Percentiles rank a stretch among this genome's conserved stretches.
These are phyloP conservation scores for Laetiporus sulphureus DNA, from an alignment of 1,284 basidiomycete species.

Conservation along the genomic window DNA sequence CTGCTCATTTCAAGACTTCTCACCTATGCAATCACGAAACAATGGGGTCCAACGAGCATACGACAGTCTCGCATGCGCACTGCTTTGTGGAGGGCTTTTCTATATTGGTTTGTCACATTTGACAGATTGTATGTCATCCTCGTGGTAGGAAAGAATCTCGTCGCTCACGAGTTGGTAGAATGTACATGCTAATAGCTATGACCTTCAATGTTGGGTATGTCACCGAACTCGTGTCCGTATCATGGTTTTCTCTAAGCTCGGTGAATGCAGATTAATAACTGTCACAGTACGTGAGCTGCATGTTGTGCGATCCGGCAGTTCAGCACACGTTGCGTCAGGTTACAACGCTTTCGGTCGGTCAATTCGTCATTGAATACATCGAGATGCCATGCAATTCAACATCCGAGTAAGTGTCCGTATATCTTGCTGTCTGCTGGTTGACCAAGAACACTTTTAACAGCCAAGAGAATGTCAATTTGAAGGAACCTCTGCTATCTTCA, in stretches of 20 bases:
- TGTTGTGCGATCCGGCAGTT: background rate
- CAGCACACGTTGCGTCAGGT: slow-evolving; percentile 27
- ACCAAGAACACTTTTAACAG: too few species aligned
- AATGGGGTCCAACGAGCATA: slow-evolving; percentile 35
- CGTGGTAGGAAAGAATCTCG: too few species aligned
- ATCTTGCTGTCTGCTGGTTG: too few species aligned
- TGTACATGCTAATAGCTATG: slow-evolving; percentile 70
- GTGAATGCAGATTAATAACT: slow-evolving; percentile 39
- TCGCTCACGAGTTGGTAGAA: too few species aligned
- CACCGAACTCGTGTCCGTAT: background rate
- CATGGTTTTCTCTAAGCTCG: background rate
- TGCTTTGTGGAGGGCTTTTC: slow-evolving; percentile 44
- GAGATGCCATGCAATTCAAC: slow-evolving; percentile 18
- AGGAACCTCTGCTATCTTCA: slow-evolving; percentile 32
- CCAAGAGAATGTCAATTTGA: slow-evolving; percentile 15
- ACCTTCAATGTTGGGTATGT: slow-evolving; percentile 59
- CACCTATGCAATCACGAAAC: slow-evolving; percentile 41
- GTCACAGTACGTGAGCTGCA: slow-evolving; percentile 37
- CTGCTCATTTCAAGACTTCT: slow-evolving; percentile 33
- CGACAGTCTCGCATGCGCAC: slow-evolving; percentile 35
- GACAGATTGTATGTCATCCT: slow-evolving; percentile 46
- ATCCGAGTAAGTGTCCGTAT: slow-evolving; percentile 20
- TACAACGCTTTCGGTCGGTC: slow-evolving; percentile 45
- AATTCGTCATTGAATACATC: slow-evolving; percentile 47
- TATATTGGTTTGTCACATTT: slow-evolving; percentile 52